A percentile compares a stretch with the other conserved stretches of the same genome.
These are phyloP conservation scores for Phytophthora capsici DNA, from an alignment of 352 stramenopile genomes.

Conservation along the genomic window DNA sequence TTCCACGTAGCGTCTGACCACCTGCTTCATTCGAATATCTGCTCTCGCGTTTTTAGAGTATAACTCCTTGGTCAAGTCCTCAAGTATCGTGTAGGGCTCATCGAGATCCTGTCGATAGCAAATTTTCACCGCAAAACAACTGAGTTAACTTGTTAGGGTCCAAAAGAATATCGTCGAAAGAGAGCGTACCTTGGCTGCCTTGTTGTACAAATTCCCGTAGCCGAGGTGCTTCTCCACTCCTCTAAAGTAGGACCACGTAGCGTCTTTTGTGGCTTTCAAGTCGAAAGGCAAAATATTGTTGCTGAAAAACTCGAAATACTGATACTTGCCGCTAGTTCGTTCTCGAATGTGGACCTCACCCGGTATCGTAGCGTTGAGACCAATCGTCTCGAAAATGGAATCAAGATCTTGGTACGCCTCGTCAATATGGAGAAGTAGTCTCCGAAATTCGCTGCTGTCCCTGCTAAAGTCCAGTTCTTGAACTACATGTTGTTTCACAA, in stretches of 20 bases:
- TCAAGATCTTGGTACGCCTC: conserved; percentile 25
- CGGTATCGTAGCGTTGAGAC: conserved; percentile 7
- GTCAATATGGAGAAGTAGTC: conserved; percentile 20
- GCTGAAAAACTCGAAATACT: conserved; percentile 34
- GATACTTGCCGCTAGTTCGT: conserved; percentile 9
- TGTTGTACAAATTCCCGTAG: conserved; percentile 33
- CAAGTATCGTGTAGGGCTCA: conserved; percentile 10
- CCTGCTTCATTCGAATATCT: conserved; percentile 27
- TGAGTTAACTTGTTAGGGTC: too few species aligned
- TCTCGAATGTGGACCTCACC: conserved; percentile 29
- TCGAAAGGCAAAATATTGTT: conserved; percentile 44
- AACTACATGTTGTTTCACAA: conserved; percentile 5
- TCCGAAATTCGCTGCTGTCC: conserved; percentile 17
- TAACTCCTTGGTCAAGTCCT: conserved; percentile 31
- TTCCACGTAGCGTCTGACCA: conserved; percentile 20
- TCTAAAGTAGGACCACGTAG: conserved; percentile 43
- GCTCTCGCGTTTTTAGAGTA: conserved; percentile 21
- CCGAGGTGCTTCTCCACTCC: conserved; percentile 28
- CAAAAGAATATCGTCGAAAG: too few species aligned
- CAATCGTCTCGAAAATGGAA: conserved; percentile 22
- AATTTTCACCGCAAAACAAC: neutral
- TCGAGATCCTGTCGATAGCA: conserved; percentile 7
- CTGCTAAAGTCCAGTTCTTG: conserved; percentile 1
- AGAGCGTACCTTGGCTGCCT: conserved; percentile 23
- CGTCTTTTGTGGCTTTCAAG: conserved; percentile 20